Conservation (phyloP, 768 basidiomycete species). For the Pleurotus tuoliensis region DNA sequence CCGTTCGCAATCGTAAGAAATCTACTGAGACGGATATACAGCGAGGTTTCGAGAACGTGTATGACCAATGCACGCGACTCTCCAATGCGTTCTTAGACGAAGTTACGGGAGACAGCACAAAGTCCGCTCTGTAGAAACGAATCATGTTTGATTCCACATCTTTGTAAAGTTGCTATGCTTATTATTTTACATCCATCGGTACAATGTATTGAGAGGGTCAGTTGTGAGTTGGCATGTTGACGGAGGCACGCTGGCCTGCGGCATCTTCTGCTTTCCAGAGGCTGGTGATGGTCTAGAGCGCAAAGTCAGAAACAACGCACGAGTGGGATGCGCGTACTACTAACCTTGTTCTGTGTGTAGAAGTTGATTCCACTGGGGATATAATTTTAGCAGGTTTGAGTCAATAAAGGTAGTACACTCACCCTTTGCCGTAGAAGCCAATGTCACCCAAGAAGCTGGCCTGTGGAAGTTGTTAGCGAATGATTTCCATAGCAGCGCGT, state of each 20-base stretch:
- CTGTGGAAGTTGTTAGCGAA: slow-evolving; percentile 21
- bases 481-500: background rate
- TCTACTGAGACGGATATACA: slow-evolving; percentile 18
- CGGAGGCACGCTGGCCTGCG: slow-evolving; percentile 71
- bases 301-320: slow-evolving; percentile 2
- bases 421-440: slow-evolving; percentile 89
- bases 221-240: slow-evolving; percentile 81
- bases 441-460: slow-evolving; percentile 81
- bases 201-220: slow-evolving; percentile 25
- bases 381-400: slow-evolving; percentile 1
- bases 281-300: slow-evolving; percentile 77
- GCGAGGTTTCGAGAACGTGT: slow-evolving; percentile 76
- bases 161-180: background rate
- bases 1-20: background rate
- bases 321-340: slow-evolving; percentile 24
- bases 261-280: slow-evolving; percentile 91
- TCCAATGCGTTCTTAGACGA: slow-evolving; percentile 80
- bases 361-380: slow-evolving; percentile 78
- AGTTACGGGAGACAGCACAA: slow-evolving; percentile 32
- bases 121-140: slow-evolving; percentile 3
- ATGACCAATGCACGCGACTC: slow-evolving; percentile 67
- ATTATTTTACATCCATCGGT: background rate
- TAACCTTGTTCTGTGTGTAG: slow-evolving; percentile 86
- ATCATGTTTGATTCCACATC: background rate
- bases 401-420: slow-evolving; percentile 11